Conservation (phyloP, 768 basidiomycete species). For the Lactarius evosmus region DNA sequence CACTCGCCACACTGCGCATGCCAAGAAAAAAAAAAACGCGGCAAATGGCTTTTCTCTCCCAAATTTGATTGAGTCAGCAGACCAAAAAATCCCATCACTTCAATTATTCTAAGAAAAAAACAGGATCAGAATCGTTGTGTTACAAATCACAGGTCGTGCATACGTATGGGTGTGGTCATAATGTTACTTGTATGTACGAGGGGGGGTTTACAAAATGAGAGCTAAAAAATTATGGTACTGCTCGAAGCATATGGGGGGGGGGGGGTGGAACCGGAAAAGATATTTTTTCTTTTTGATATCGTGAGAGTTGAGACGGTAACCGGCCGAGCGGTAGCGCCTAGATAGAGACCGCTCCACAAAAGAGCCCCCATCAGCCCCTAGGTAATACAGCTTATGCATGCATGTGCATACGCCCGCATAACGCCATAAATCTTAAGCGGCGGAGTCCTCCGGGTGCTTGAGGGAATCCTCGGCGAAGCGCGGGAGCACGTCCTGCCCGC, state of each 20-base stretch:
- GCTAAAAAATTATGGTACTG: neutral
- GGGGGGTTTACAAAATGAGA: neutral
- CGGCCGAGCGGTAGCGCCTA: neutral
- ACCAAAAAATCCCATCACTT: too few relatives aligned
- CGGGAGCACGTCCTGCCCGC: conserved; percentile 1
- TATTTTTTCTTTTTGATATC: too few relatives aligned
- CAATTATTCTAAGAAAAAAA: too few relatives aligned
- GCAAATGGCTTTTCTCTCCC: too few relatives aligned
- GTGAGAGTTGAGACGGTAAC: neutral
- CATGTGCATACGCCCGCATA: neutral
- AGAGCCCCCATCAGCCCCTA: neutral
- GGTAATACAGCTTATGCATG: too few relatives aligned
- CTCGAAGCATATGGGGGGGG: too few relatives aligned
- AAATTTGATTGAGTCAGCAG: neutral
- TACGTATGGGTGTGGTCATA: neutral
- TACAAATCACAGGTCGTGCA: neutral
- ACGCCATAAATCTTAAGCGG: neutral
- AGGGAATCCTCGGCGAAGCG: conserved; percentile 1
- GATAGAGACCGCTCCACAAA: neutral
- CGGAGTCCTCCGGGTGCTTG: neutral
- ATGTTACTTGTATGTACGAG: neutral
- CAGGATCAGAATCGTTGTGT: neutral
- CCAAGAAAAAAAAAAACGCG: neutral
- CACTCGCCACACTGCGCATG: too few relatives aligned
- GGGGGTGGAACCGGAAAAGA: too few relatives aligned